These are phyloP conservation scores for Arabidopsis lyrata DNA, from an alignment of 441 rosid species.

Conservation along the genomic window DNA sequence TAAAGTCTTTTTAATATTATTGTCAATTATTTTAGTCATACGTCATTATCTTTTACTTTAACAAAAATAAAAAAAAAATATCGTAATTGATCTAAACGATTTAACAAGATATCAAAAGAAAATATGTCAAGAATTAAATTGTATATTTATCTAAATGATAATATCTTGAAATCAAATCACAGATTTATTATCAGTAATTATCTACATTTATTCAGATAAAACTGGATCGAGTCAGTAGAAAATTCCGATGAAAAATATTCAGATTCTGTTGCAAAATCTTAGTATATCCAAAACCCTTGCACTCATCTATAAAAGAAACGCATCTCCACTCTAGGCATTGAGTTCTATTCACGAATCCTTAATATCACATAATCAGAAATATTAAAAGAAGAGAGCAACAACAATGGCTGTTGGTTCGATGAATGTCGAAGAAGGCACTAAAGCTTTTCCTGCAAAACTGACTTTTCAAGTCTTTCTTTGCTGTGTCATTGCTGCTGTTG, in stretches of 20 bases:
- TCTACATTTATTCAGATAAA: neutral
- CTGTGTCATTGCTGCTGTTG: slow-evolving; percentile 74
- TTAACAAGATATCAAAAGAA: neutral
- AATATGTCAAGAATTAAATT: too few relatives aligned
- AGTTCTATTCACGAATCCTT: neutral
- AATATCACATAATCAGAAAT: neutral
- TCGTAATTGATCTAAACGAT: neutral
- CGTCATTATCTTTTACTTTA: neutral
- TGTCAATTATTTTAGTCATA: neutral
- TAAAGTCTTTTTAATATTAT: neutral
- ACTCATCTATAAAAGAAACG: slow-evolving; percentile 22
- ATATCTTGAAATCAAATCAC: neutral
- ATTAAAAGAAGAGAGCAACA: neutral
- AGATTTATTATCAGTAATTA: neutral
- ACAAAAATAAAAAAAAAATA: too few relatives aligned
- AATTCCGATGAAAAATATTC: neutral
- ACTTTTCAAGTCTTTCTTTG: slow-evolving; percentile 25
- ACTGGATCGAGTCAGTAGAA: neutral
- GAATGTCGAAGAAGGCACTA: slow-evolving; percentile 26
- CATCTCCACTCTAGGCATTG: neutral
- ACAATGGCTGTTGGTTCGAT: slow-evolving; percentile 23
- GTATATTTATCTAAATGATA: neutral
- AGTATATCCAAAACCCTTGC: slow-evolving; percentile 6
- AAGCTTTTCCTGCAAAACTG: slow-evolving; percentile 20
- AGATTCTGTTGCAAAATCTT: neutral